phyloP scores from a whole-genome alignment of 2,329 filamentous ascomycete genomes.

The Alternaria burnsii region DNA sequence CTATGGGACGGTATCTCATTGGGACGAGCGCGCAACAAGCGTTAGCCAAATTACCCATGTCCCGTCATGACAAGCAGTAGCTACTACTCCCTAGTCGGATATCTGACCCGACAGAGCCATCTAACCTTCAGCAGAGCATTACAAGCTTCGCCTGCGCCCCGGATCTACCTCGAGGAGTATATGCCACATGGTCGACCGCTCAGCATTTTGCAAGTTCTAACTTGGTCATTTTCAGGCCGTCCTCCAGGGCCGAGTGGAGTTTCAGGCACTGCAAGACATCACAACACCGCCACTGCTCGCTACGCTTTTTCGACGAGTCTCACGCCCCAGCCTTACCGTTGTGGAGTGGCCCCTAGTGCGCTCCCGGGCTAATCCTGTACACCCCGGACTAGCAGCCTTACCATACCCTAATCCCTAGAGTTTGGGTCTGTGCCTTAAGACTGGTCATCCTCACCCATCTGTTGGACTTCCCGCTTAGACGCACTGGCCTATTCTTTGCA shows the following conservation, averaged over 20 bases:
- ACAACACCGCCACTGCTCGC: constrained; percentile 49
- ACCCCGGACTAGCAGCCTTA: constrained; percentile 44
- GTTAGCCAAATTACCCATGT: constrained; percentile 35
- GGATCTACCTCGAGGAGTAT: constrained; percentile 29
- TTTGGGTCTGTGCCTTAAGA: constrained; percentile 42
- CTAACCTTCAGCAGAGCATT: constrained; percentile 30
- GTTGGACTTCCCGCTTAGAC: constrained; percentile 34
- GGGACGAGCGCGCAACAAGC: constrained; percentile 37
- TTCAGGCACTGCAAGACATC: constrained; percentile 45
- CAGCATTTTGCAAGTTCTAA: constrained; percentile 31
- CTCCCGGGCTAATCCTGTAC: constrained; percentile 43
- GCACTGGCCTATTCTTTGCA: constrained; percentile 42
- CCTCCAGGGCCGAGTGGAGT: constrained; percentile 39
- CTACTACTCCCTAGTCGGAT: constrained; percentile 29
- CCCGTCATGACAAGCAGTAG: constrained; percentile 23
- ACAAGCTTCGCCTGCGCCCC: constrained; percentile 44
- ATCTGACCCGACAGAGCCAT: constrained; percentile 29
- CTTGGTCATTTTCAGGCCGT: constrained; percentile 39
- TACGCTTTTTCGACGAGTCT: constrained; percentile 40
- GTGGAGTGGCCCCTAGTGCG: constrained; percentile 41
- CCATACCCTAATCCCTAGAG: constrained; percentile 37
- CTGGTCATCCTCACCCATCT: constrained; percentile 39
- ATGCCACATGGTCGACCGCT: constrained; percentile 24
- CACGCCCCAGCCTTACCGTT: constrained; percentile 49
- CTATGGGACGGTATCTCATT: constrained; percentile 35